Conservation (phyloP, 2,329 filamentous ascomycete genomes). For the Ciborinia camelliae region DNA sequence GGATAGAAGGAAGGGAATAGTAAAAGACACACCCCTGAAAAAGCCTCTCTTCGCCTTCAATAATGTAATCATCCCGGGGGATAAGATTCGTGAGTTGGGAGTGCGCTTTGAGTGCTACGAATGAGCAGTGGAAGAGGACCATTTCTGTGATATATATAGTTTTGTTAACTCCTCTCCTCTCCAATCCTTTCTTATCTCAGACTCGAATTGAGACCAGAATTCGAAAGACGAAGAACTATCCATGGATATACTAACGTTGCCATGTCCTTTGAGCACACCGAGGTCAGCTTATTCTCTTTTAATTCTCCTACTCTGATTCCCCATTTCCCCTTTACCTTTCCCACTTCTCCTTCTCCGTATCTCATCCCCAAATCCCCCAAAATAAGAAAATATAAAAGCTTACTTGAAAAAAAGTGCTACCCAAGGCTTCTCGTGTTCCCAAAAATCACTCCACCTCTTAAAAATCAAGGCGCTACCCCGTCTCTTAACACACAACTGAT, state of each 20-base stretch:
- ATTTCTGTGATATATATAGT: conserved; percentile 45
- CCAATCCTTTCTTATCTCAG: not conserved
- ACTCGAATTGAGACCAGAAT: not conserved
- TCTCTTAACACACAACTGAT: conserved; percentile 53
- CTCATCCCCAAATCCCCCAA: too few species aligned
- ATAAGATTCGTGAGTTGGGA: conserved; percentile 46
- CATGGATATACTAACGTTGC: conserved; percentile 13
- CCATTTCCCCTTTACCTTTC: too few species aligned
- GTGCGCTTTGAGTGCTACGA: conserved; percentile 54
- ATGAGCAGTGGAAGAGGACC: conserved; percentile 57
- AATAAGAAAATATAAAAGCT: conserved; percentile 26
- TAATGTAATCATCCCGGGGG: conserved; percentile 45
- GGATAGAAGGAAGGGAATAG: not conserved
- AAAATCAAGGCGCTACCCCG: conserved; percentile 49
- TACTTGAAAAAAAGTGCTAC: conserved; percentile 53
- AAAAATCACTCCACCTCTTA: conserved; percentile 49
- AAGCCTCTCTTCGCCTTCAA: conserved; percentile 49
- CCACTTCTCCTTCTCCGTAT: too few species aligned
- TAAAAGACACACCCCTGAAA: conserved; percentile 55
- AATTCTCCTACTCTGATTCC: too few species aligned
- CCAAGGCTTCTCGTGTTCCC: conserved; percentile 50
- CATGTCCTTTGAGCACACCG: conserved; percentile 4
- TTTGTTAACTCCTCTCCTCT: not conserved
- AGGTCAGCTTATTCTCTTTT: not conserved
- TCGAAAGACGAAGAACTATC: not conserved